phyloP scores from a whole-genome alignment of 441 rosid genomes.

The Hura crepitans region DNA sequence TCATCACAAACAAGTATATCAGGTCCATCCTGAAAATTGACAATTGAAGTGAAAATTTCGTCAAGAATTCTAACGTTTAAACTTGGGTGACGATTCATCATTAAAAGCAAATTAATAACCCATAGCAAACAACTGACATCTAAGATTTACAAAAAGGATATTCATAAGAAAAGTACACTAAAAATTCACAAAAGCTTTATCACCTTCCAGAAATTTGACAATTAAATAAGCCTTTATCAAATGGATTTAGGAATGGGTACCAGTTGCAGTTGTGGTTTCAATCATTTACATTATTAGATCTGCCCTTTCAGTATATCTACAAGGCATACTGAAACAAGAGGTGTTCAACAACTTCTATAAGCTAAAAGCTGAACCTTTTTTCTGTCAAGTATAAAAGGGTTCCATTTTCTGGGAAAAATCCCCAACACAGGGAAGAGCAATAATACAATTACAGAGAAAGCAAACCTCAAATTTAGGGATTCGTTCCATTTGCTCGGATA shows the following conservation, averaged over 20 bases:
- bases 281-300: not conserved
- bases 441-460: not conserved
- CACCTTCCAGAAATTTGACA: not conserved
- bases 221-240: not conserved
- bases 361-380: not conserved
- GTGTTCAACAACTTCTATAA: not conserved
- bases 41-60: conserved; percentile 19
- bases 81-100: not conserved
- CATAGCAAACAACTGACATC: too few relatives aligned
- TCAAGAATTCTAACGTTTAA: not conserved
- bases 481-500: too few relatives aligned
- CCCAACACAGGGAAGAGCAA: not conserved
- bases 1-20: conserved; percentile 99
- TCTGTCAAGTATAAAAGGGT: too few relatives aligned
- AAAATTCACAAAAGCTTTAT: too few relatives aligned
- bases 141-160: too few relatives aligned
- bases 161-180: too few relatives aligned
- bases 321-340: not conserved
- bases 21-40: conserved; percentile 80
- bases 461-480: not conserved
- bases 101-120: conserved; percentile 14
- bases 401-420: not conserved
- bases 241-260: not conserved
- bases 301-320: not conserved
- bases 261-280: not conserved